Evolutionary conservation across 164 flowering plant species (phyloP).

Genomic region (Berberis vulgaris): DNA sequence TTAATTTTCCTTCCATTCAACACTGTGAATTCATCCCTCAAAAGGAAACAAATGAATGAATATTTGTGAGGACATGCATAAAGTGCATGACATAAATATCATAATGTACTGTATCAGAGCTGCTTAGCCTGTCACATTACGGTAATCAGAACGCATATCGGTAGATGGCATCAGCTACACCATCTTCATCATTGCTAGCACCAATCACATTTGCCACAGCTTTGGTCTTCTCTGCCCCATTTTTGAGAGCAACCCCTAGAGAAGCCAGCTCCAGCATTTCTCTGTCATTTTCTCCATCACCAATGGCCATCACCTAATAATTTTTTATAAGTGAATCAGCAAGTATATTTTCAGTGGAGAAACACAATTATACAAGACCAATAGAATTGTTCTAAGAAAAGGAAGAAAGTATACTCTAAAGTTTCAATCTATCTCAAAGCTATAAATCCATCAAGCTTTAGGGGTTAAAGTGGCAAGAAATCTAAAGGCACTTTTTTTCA

Average conservation of each 20-base stretch:
- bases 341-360: not conserved
- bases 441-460: too few relatives aligned
- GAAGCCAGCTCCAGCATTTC: slow-evolving; percentile 94
- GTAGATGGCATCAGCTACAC: slow-evolving; percentile 96
- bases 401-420: too few relatives aligned
- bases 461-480: too few relatives aligned
- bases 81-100: not conserved
- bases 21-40: too few relatives aligned
- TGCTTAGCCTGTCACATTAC: not conserved
- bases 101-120: not conserved
- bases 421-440: too few relatives aligned
- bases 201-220: slow-evolving; percentile 77
- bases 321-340: not conserved
- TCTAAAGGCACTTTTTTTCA: too few relatives aligned
- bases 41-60: too few relatives aligned
- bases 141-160: slow-evolving; percentile 68
- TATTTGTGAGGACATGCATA: not conserved
- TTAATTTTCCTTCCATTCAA: too few relatives aligned
- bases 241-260: slow-evolving; percentile 81
- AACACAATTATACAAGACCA: not conserved
- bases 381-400: too few relatives aligned
- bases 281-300: slow-evolving; percentile 92
- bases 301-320: slow-evolving; percentile 81
- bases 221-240: slow-evolving; percentile 82
- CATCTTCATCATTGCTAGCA: slow-evolving; percentile 84